These are phyloP conservation scores for Chamaenerion angustifolium DNA, from an alignment of 345 rosid genomes.

Conservation along the genomic window DNA sequence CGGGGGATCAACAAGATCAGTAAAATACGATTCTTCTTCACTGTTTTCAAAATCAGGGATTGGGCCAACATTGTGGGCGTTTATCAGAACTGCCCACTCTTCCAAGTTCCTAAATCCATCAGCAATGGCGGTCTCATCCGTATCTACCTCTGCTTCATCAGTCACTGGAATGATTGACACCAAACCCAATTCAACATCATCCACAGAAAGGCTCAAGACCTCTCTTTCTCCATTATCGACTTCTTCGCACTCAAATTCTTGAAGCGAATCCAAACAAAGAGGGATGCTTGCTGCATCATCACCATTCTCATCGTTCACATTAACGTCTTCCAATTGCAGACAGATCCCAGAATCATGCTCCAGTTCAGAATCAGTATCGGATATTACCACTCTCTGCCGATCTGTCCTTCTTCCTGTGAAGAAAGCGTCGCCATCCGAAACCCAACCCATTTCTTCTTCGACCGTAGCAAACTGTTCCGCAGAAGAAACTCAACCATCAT, in stretches of 20 bases:
- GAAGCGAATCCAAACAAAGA: conserved; percentile 68
- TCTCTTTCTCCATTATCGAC: conserved; percentile 70
- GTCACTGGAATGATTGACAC: conserved; percentile 30
- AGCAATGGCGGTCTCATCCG: conserved; percentile 27
- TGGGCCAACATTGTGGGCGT: conserved; percentile 41
- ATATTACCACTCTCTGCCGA: conserved; percentile 22
- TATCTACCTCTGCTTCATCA: conserved; percentile 26
- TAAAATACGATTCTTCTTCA: conserved; percentile 26
- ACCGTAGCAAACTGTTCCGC: no score
- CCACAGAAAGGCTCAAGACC: conserved; percentile 39
- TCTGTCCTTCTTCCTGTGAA: conserved; percentile 39
- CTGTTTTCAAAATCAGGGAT: conserved; percentile 30
- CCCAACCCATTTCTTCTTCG: no score
- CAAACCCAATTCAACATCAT: conserved; percentile 37
- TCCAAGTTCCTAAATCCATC: conserved; percentile 36
- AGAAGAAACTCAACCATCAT: no score
- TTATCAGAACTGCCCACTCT: conserved; percentile 62
- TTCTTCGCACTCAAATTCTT: conserved; percentile 85
- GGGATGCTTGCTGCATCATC: conserved; percentile 37
- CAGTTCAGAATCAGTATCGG: conserved; percentile 33
- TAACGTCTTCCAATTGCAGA: conserved; percentile 40
- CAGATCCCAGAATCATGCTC: conserved; percentile 25
- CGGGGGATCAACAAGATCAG: no score
- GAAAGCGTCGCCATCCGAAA: conserved; percentile 29
- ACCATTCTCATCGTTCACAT: conserved; percentile 22